phyloP scores from a whole-genome alignment of 768 basidiomycete species.

The Phaeotremella skinneri region DNA sequence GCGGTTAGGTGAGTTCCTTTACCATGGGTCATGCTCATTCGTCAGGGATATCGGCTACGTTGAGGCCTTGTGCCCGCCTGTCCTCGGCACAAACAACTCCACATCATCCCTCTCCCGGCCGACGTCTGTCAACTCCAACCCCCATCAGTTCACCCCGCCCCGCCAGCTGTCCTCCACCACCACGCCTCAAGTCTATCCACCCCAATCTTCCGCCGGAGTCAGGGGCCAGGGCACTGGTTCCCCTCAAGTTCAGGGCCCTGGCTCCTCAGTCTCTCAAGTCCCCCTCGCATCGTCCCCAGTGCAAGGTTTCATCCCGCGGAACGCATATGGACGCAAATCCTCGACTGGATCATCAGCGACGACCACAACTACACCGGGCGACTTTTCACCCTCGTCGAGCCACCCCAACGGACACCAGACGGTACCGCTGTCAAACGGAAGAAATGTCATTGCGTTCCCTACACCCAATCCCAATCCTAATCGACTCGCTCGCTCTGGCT shows the following conservation, averaged over 20 bases:
- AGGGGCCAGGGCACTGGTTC: no score
- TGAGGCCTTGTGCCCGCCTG: constrained; percentile 28
- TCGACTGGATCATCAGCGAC: constrained; percentile 24
- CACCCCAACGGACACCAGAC: constrained; percentile 18
- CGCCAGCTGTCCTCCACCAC: not conserved
- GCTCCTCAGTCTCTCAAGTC: not conserved
- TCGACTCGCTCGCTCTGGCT: not conserved
- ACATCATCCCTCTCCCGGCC: constrained; percentile 4
- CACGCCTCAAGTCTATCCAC: constrained; percentile 1
- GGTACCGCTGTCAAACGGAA: constrained; percentile 18
- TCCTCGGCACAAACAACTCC: not conserved
- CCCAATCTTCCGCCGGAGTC: no score
- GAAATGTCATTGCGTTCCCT: constrained; percentile 23
- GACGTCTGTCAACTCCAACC: constrained; percentile 5
- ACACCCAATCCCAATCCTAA: constrained; percentile 18
- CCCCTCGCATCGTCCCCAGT: constrained; percentile 4
- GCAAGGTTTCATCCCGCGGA: constrained; percentile 28
- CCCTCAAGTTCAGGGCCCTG: no score
- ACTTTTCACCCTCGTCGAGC: constrained; percentile 12
- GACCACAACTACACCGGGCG: constrained; percentile 21
- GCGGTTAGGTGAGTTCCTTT: constrained; percentile 41
- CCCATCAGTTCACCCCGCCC: not conserved
- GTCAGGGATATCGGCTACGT: constrained; percentile 40
- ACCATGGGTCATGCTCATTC: not conserved
- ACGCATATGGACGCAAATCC: constrained; percentile 18